Conservation (phyloP, 306 rosid species). For the Rosa chinensis region DNA sequence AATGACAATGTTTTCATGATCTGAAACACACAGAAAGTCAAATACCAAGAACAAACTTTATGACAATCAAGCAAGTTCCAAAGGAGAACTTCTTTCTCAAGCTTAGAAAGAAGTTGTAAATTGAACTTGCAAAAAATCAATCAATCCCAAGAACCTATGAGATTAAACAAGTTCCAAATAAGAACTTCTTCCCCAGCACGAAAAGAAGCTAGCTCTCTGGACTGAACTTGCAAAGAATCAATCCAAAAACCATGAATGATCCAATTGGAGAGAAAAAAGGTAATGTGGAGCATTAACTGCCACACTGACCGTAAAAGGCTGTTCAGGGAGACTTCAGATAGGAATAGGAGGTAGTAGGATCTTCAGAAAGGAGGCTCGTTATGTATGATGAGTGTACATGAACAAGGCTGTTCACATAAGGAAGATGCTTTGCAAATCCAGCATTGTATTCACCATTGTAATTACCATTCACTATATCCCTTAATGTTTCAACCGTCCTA, state of each 20-base stretch:
- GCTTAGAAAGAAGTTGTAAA: not conserved
- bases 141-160: not conserved
- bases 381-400: not conserved
- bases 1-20: not conserved
- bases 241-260: not conserved
- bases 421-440: conserved; percentile 22
- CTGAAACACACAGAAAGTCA: not conserved
- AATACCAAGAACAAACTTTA: conserved; percentile 3
- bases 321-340: not conserved
- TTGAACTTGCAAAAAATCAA: conserved; percentile 9
- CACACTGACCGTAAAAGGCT: not conserved
- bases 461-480: no score
- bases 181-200: not conserved
- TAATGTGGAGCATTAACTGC: not conserved
- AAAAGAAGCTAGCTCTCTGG: not conserved
- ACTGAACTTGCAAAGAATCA: not conserved
- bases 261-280: not conserved
- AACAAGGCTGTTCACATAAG: conserved; percentile 42
- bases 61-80: conserved; percentile 14
- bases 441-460: not conserved
- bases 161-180: not conserved
- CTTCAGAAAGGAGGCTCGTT: not conserved
- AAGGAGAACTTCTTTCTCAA: not conserved
- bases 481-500: not conserved
- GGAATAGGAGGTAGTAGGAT: not conserved